These are phyloP conservation scores for Elongisporangium anandrum DNA, from an alignment of 352 stramenopile species.

Conservation along the genomic window DNA sequence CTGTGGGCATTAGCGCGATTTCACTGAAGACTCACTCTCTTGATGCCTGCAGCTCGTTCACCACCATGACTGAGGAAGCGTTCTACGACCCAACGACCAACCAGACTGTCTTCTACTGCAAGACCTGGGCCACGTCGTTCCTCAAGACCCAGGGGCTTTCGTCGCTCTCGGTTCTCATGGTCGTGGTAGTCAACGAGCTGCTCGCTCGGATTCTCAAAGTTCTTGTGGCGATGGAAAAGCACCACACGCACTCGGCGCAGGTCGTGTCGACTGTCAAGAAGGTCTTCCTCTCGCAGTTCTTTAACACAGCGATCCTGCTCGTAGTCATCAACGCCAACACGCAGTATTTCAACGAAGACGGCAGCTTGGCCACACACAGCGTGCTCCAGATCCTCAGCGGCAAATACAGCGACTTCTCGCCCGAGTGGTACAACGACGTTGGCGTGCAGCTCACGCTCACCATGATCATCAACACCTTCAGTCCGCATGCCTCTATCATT, in stretches of 20 bases:
- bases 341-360: conserved; percentile 50
- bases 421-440: conserved; percentile 75
- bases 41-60: conserved; percentile 33
- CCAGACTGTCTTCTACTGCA: conserved; percentile 43
- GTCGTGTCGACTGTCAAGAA: conserved; percentile 75
- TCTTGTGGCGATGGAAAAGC: conserved; percentile 70
- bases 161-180: conserved; percentile 57
- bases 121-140: conserved; percentile 66
- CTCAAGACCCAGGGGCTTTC: conserved; percentile 64
- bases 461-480: conserved; percentile 80
- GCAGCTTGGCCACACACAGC: conserved; percentile 12
- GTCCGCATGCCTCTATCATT: conserved; percentile 57
- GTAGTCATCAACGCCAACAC: conserved; percentile 80
- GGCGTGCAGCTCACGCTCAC: conserved; percentile 78
- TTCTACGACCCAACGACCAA: conserved; percentile 43
- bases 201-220: conserved; percentile 61
- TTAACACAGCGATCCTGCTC: conserved; percentile 74
- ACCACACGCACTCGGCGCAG: conserved; percentile 70
- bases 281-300: conserved; percentile 78
- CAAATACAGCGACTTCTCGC: conserved; percentile 78
- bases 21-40: background rate
- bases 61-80: conserved; percentile 48
- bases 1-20: too few species aligned
- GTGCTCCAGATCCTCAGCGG: conserved; percentile 47
- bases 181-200: conserved; percentile 66